phyloP scores from a whole-genome alignment of 2,329 filamentous ascomycete species.

The Anisogramma anomala region DNA sequence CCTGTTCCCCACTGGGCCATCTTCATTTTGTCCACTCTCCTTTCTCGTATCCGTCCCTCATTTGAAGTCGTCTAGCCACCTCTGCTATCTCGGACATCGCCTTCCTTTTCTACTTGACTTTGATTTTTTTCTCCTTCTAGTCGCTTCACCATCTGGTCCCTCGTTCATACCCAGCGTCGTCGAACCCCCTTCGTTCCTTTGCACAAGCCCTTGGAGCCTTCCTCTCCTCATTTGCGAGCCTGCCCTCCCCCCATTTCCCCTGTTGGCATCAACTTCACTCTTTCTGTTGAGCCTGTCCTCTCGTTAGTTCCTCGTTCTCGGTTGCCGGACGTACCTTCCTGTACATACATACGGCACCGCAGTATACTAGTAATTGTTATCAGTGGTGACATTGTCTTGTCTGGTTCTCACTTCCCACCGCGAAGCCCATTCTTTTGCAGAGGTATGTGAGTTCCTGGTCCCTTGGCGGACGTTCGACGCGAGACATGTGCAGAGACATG shows the following conservation, averaged over 20 bases:
- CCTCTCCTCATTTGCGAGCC: slow-evolving; percentile 3
- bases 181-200: slow-evolving; percentile 25
- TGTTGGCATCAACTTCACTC: slow-evolving; percentile 34
- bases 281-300: slow-evolving; percentile 36
- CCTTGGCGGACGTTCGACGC: neutral
- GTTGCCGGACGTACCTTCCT: slow-evolving; percentile 1
- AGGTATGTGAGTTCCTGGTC: slow-evolving; percentile 9
- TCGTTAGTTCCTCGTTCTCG: slow-evolving; percentile 25
- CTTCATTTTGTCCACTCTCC: slow-evolving; percentile 13
- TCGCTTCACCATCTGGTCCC: slow-evolving; percentile 17
- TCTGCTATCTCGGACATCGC: neutral
- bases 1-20: slow-evolving; percentile 10
- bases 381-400: neutral
- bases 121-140: slow-evolving; percentile 4
- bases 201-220: slow-evolving; percentile 6
- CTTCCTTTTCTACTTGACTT: neutral
- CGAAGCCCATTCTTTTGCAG: slow-evolving; percentile 9
- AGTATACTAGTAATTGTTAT: slow-evolving; percentile 9
- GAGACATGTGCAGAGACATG: slow-evolving; percentile 8
- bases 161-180: slow-evolving; percentile 23
- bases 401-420: no score
- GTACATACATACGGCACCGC: neutral
- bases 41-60: slow-evolving; percentile 14
- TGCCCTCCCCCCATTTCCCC: slow-evolving; percentile 7
- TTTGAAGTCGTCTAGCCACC: neutral